phyloP scores from a whole-genome alignment of 2,329 filamentous ascomycete genomes.

The Penicillium sclerotiorum region DNA sequence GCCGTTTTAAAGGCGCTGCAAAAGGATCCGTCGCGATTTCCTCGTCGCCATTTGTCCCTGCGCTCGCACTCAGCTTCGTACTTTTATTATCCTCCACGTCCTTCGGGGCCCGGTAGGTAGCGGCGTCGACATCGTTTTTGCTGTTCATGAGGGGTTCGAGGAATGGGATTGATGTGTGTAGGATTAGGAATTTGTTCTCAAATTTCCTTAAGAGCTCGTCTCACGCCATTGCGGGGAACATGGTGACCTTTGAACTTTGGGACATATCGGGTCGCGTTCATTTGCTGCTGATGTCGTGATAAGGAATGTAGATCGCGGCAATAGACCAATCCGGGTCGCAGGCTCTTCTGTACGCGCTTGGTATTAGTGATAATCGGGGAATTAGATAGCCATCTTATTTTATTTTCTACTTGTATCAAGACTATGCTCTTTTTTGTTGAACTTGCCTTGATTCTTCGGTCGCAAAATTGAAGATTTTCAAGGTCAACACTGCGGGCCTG shows the following conservation, averaged over 20 bases:
- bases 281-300: slow-evolving; percentile 33
- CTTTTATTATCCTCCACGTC: slow-evolving; percentile 9
- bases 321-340: too few species aligned
- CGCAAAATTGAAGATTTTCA: too few species aligned
- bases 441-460: too few species aligned
- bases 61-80: background rate
- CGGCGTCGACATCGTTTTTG: background rate
- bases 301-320: slow-evolving; percentile 8
- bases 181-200: background rate
- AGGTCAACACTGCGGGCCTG: too few species aligned
- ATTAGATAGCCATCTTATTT: too few species aligned
- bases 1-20: slow-evolving; percentile 42
- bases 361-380: too few species aligned
- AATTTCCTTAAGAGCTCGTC: background rate
- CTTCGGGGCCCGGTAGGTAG: background rate
- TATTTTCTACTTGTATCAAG: too few species aligned
- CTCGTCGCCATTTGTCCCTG: slow-evolving; percentile 5
- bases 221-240: background rate
- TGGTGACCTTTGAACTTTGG: background rate
- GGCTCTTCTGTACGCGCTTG: too few species aligned
- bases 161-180: background rate
- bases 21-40: slow-evolving; percentile 18
- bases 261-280: slow-evolving; percentile 9
- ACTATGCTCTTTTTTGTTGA: too few species aligned
- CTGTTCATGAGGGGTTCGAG: background rate